Conservation (phyloP, 768 basidiomycete species). For the Suillus clintonianus region DNA sequence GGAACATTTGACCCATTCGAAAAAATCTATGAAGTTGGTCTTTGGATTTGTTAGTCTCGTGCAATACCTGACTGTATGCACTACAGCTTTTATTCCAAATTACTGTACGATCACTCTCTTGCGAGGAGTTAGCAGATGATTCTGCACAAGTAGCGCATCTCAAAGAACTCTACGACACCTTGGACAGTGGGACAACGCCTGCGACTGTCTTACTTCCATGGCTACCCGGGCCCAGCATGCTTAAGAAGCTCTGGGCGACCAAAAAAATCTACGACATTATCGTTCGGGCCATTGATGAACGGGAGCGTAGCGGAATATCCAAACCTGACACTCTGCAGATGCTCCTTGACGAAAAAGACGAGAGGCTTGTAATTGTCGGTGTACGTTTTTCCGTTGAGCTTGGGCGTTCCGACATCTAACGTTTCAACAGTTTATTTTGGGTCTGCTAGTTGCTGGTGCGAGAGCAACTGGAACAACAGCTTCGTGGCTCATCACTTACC, state of each 20-base stretch:
- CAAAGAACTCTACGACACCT: constrained; percentile 62
- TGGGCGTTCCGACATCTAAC: constrained; percentile 16
- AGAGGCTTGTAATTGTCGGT: constrained; percentile 67
- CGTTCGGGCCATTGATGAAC: constrained; percentile 52
- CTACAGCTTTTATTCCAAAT: constrained; percentile 70
- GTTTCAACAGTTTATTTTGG: constrained; percentile 72
- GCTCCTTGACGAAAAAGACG: constrained; percentile 71
- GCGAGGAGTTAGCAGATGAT: constrained; percentile 71
- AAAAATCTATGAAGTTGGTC: constrained; percentile 63
- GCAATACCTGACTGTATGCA: constrained; percentile 13
- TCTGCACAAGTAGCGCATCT: constrained; percentile 60
- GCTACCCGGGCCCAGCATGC: constrained; percentile 73
- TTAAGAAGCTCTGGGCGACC: constrained; percentile 70
- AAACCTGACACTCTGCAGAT: constrained; percentile 73
- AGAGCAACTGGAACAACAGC: constrained; percentile 81
- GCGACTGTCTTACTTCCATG: constrained; percentile 74
- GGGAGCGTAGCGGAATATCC: constrained; percentile 56
- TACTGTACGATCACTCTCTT: constrained; percentile 67
- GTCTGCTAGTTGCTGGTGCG: constrained; percentile 77
- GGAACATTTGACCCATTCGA: constrained; percentile 75
- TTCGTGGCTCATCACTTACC: constrained; percentile 74
- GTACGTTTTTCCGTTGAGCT: constrained; percentile 40
- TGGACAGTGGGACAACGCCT: constrained; percentile 73
- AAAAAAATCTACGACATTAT: constrained; percentile 78
- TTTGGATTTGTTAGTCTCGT: constrained; percentile 5